Percentiles rank a stretch among this genome's conserved stretches.
Evolutionary conservation across 352 stramenopile species (phyloP).

Genomic region (Phytophthora europaea): DNA sequence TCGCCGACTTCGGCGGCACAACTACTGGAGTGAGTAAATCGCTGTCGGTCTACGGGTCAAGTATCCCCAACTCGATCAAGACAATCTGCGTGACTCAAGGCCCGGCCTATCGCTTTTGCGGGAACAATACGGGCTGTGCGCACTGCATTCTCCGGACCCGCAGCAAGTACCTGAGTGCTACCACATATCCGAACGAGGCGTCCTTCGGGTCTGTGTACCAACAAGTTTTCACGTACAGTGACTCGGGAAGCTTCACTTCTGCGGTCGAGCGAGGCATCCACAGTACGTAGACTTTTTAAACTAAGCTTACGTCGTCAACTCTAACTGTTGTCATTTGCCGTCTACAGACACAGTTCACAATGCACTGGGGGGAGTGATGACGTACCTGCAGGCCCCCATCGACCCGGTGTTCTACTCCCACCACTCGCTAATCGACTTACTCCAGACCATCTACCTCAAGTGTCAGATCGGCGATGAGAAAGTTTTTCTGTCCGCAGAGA

Average conservation of each 20-base stretch:
- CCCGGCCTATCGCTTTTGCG: constrained; percentile 61
- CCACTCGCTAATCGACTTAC: constrained; percentile 54
- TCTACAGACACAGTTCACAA: constrained; percentile 58
- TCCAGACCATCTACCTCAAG: constrained; percentile 67
- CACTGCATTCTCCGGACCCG: constrained; percentile 45
- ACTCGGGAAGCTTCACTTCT: constrained; percentile 33
- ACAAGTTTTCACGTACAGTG: constrained; percentile 54
- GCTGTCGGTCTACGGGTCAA: constrained; percentile 27
- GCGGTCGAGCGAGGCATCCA: constrained; percentile 57
- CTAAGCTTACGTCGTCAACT: constrained; percentile 28
- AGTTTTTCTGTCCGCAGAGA: constrained; percentile 16
- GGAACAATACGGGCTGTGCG: constrained; percentile 41
- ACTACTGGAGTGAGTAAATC: constrained; percentile 18
- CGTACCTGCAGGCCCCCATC: constrained; percentile 50
- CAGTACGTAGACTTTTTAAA: no score
- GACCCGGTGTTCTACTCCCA: constrained; percentile 71
- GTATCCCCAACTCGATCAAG: constrained; percentile 28
- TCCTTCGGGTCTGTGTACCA: constrained; percentile 53
- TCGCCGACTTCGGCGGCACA: constrained; percentile 40
- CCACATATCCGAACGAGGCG: constrained; percentile 42
- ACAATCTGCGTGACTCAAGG: constrained; percentile 39
- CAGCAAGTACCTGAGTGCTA: constrained; percentile 14
- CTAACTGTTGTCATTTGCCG: constrained; percentile 42
- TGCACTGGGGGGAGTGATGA: constrained; percentile 52
- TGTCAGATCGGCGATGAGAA: constrained; percentile 49